A percentile compares a stretch with the other conserved stretches of the same genome.
Evolutionary conservation across 1,139 yeast genomes (phyloP).

Genomic region (Trichomonascaceae sp.): DNA sequence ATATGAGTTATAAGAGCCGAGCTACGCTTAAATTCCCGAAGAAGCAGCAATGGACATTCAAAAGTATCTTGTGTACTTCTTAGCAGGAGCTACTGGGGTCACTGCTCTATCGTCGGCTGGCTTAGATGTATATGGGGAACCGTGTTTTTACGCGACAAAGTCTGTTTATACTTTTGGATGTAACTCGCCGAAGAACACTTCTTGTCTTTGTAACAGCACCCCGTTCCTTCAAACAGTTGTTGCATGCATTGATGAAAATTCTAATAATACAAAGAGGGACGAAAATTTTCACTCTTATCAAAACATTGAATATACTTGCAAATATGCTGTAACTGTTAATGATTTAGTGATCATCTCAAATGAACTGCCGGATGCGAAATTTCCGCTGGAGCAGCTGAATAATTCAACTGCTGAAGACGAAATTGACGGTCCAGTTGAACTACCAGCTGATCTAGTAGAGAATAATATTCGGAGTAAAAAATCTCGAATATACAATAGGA

Average conservation of each 20-base stretch:
- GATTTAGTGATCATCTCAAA: conserved; percentile 3
- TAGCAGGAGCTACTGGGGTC: not conserved
- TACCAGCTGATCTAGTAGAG: not conserved
- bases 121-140: conserved; percentile 13
- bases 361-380: conserved; percentile 1
- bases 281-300: conserved; percentile 3
- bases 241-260: conserved; percentile 12
- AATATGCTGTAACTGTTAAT: not conserved
- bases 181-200: not conserved
- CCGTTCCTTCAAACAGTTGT: conserved; percentile 14
- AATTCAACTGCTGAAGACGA: not conserved
- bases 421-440: conserved; percentile 2
- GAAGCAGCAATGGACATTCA: not conserved
- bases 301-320: conserved; percentile 2
- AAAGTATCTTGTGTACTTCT: not conserved
- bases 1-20: not conserved
- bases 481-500: conserved; percentile 7
- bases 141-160: conserved; percentile 12
- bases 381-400: not conserved
- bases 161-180: conserved; percentile 9
- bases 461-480: conserved; percentile 8
- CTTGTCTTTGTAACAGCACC: conserved; percentile 12
- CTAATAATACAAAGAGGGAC: conserved; percentile 1
- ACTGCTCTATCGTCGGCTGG: not conserved
- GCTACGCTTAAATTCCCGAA: not conserved